Percentiles rank a stretch among this genome's conserved stretches.
phyloP scores from a whole-genome alignment of 2,329 filamentous ascomycete genomes.

The Colletotrichum gigasporum region DNA sequence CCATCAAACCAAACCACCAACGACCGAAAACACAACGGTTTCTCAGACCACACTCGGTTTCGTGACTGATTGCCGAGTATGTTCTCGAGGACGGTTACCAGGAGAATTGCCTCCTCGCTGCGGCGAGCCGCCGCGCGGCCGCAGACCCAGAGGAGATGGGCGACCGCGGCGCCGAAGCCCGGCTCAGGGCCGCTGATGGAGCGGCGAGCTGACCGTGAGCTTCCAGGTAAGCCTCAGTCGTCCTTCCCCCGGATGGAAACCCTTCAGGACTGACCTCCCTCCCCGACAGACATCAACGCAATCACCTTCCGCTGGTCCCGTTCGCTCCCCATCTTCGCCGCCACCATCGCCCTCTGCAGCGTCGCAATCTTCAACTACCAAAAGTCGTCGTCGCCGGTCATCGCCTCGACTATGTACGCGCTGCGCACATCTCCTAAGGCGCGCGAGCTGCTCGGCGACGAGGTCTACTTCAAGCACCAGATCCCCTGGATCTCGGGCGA shows the following conservation, averaged over 20 bases:
- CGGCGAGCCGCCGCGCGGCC: conserved; percentile 8
- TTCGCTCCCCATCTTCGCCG: conserved; percentile 83
- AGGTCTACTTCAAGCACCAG: conserved; percentile 81
- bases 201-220: conserved; percentile 71
- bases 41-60: background rate
- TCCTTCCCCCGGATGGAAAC: no score
- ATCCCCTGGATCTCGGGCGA: conserved; percentile 87
- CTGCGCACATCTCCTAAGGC: conserved; percentile 82
- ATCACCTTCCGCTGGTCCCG: conserved; percentile 70
- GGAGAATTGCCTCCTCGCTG: conserved; percentile 24
- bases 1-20: background rate
- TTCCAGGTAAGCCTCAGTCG: conserved; percentile 61
- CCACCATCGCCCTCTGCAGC: conserved; percentile 74
- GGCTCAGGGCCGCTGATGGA: conserved; percentile 73
- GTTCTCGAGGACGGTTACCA: conserved; percentile 25
- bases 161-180: conserved; percentile 64
- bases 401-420: conserved; percentile 91
- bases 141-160: conserved; percentile 52
- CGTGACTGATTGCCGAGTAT: background rate
- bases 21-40: background rate
- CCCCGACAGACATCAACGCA: conserved; percentile 52
- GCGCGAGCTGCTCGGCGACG: conserved; percentile 82
- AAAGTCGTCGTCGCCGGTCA: conserved; percentile 86
- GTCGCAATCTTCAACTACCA: conserved; percentile 99
- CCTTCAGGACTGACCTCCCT: background rate